Percentiles rank a stretch among this genome's conserved stretches.
phyloP scores from a whole-genome alignment of 371 early-diverging fungal genomes.

The Rhizopus sp. region DNA sequence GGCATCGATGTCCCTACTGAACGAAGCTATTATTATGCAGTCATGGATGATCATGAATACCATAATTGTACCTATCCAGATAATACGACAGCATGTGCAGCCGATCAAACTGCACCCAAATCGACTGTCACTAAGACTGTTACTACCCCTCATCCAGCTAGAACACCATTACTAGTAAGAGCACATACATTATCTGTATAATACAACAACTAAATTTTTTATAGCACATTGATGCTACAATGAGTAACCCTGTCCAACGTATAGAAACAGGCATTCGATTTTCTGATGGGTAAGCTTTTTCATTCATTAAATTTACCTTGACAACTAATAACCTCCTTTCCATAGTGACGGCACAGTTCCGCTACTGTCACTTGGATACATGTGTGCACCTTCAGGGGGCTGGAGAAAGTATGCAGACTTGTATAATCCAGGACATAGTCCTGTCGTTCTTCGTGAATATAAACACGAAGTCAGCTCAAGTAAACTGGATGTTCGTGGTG shows the following conservation, averaged over 20 bases:
- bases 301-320: neutral
- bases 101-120: neutral
- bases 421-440: conserved; percentile 82
- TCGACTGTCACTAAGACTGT: neutral
- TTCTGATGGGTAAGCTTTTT: conserved; percentile 49
- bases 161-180: neutral
- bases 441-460: conserved; percentile 82
- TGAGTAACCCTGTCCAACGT: conserved; percentile 37
- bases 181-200: no score
- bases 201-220: neutral
- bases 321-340: neutral
- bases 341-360: conserved; percentile 93
- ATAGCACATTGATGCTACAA: conserved; percentile 48
- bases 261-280: conserved; percentile 60
- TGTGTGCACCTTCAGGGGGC: conserved; percentile 80
- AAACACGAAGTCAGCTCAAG: conserved; percentile 60
- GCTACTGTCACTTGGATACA: conserved; percentile 86
- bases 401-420: conserved; percentile 78
- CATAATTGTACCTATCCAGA: conserved; percentile 4
- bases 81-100: conserved; percentile 8
- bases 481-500: conserved; percentile 77
- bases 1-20: conserved; percentile 84
- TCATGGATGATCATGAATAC: conserved; percentile 10
- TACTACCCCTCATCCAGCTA: neutral
- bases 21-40: conserved; percentile 73